Evolutionary conservation across 805 yeast genomes (phyloP).

Genomic region (Suhomyces prunicola): DNA sequence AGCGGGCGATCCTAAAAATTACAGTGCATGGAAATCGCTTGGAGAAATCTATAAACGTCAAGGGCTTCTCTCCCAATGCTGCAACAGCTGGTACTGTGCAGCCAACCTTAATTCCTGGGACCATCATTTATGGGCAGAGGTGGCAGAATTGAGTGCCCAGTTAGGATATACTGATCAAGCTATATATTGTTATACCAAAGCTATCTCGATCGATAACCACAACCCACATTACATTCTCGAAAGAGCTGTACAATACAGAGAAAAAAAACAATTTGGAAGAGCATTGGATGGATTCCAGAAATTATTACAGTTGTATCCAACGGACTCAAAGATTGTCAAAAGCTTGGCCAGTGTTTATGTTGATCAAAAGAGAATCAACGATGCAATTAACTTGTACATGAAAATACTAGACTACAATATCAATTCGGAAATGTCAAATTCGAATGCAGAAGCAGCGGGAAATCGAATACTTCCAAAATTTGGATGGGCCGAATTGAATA

Average conservation of each 20-base stretch:
- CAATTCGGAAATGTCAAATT: conserved; percentile 5
- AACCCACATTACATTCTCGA: conserved; percentile 57
- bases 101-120: conserved; percentile 77
- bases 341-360: conserved; percentile 54
- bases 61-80: conserved; percentile 66
- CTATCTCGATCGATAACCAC: conserved; percentile 46
- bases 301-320: conserved; percentile 52
- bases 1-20: conserved; percentile 70
- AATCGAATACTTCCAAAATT: conserved; percentile 47
- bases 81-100: conserved; percentile 78
- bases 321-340: conserved; percentile 55
- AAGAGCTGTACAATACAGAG: conserved; percentile 64
- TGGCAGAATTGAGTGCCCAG: conserved; percentile 65
- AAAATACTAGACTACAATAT: conserved; percentile 61
- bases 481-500: conserved; percentile 87
- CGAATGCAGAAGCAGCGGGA: background rate
- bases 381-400: conserved; percentile 71
- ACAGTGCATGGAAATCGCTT: conserved; percentile 80
- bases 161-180: conserved; percentile 75
- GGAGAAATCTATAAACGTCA: conserved; percentile 78
- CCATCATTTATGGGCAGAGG: conserved; percentile 71
- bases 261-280: conserved; percentile 61
- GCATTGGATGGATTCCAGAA: conserved; percentile 73
- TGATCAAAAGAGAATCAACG: conserved; percentile 59
- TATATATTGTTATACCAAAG: conserved; percentile 69